These are phyloP conservation scores for Eremomyces bilateralis DNA, from an alignment of 495 filamentous ascomycete species.

Conservation along the genomic window DNA sequence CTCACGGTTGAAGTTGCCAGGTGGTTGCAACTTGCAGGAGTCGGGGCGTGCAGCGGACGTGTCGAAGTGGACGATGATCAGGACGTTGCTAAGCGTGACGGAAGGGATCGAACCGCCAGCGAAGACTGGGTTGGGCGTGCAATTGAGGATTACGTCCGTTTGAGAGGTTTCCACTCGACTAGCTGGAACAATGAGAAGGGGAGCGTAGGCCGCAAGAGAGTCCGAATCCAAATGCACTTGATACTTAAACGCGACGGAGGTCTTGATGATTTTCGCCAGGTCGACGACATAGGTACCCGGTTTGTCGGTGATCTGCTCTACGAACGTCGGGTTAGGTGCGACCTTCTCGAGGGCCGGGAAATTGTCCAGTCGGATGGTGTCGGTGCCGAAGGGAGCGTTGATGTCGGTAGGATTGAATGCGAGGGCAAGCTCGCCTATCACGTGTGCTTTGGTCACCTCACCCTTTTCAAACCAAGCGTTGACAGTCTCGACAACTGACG, in stretches of 20 bases:
- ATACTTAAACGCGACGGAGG: slow-evolving; percentile 82
- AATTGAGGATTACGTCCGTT: slow-evolving; percentile 62
- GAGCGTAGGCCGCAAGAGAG: slow-evolving; percentile 42
- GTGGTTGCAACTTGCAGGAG: slow-evolving; percentile 48
- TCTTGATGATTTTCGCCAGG: slow-evolving; percentile 43
- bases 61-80: slow-evolving; percentile 64
- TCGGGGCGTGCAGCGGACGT: slow-evolving; percentile 28
- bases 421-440: slow-evolving; percentile 81
- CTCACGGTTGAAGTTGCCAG: slow-evolving; percentile 66
- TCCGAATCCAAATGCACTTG: slow-evolving; percentile 58
- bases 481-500: slow-evolving; percentile 81
- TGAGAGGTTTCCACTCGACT: slow-evolving; percentile 75
- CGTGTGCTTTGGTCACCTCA: slow-evolving; percentile 41
- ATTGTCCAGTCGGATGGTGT: slow-evolving; percentile 72
- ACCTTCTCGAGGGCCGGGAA: slow-evolving; percentile 83
- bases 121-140: slow-evolving; percentile 63
- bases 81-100: slow-evolving; percentile 55
- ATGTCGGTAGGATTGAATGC: slow-evolving; percentile 46
- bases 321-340: slow-evolving; percentile 80
- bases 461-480: slow-evolving; percentile 66
- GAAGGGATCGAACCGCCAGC: slow-evolving; percentile 18
- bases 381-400: slow-evolving; percentile 26
- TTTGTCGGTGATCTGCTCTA: slow-evolving; percentile 44
- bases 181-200: slow-evolving; percentile 52
- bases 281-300: slow-evolving; percentile 67